These are phyloP conservation scores for Solanum phureja DNA, from an alignment of 257 asterid genomes.

Conservation along the genomic window DNA sequence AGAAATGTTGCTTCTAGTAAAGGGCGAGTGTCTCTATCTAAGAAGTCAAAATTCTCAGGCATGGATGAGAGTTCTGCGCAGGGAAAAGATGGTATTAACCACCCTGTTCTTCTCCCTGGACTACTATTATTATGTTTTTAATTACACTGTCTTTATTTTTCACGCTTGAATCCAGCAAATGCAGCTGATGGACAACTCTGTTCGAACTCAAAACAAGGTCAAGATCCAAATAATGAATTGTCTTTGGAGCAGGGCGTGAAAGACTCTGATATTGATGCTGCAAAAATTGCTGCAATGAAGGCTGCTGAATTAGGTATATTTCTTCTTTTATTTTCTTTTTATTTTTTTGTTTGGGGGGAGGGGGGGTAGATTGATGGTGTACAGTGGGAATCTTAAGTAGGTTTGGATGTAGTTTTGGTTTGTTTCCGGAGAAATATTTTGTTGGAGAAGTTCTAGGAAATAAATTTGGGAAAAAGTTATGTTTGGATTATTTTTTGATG, in stretches of 20 bases:
- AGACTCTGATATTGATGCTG: slow-evolving; percentile 87
- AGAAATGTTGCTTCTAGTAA: slow-evolving; percentile 13
- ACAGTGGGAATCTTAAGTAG: not conserved
- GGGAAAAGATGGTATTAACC: slow-evolving; percentile 30
- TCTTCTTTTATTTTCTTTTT: not conserved
- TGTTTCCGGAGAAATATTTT: not conserved
- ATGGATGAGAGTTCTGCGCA: slow-evolving; percentile 13
- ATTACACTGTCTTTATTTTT: not conserved
- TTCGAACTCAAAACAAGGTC: slow-evolving; percentile 11
- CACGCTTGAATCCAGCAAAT: not conserved
- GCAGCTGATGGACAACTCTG: slow-evolving; percentile 8
- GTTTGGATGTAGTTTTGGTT: not conserved
- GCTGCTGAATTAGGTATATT: slow-evolving; percentile 83
- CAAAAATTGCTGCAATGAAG: slow-evolving; percentile 87
- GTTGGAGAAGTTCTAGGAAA: not conserved
- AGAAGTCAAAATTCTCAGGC: slow-evolving; percentile 47
- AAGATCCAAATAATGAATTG: slow-evolving; percentile 18
- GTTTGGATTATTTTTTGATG: not conserved
- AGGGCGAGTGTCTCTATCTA: slow-evolving; percentile 38
- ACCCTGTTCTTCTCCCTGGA: not conserved
- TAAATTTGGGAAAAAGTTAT: not conserved
- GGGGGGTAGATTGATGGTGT: not conserved
- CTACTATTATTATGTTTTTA: not conserved
- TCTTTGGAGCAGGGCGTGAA: slow-evolving; percentile 49
- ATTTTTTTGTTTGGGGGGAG: not conserved